Evolutionary conservation across 108 stramenopile species (phyloP), one percentile per base, ranked within the genome.

Genomic region (Conticribra guillardii): DNA sequence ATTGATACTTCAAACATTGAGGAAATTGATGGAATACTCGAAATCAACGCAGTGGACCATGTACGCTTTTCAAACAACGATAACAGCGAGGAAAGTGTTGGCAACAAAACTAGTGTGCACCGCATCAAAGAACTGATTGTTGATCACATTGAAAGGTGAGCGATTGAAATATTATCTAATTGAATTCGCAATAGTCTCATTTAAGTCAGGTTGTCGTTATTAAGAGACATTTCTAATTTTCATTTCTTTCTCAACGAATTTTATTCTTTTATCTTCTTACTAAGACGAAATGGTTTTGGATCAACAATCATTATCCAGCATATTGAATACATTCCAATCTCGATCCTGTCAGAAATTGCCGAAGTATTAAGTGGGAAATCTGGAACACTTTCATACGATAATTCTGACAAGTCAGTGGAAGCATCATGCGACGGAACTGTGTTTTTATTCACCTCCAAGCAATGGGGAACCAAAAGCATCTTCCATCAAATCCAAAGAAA

Each of bases 381-480:
- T 21, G 14, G 70, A 31, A 33, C 55, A 30, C 21, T 78, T 47
- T 51, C 68, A 1, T 70, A 78, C 48, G 37, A 30, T 29, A 30
- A 48, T 19, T 18, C 37, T 4, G 49, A 65, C 46, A 48, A 56
- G 8, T 33, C 56, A 2, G 55, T 60, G 14, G 58, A 59, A 33
- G 76, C 54, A 51, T 64, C 54, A 4, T 69, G 67, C 26, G 64
- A 78, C 58, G 76, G 76, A 31, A 78, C 76, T 8, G 62, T 78
- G 28, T 78, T 78, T 19, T 14, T 78, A 0, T 57, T 78, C 50
- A 78, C 76, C 30, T 69, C 76, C 16, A 70, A 70, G 34, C 37
- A 58, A 54, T 78, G 76, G 76, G 76, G 76, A n/a, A 70, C 76
- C 37, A 78, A 64, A 14, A 52, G 64, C 49, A 70, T 78, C 41